Evolutionary conservation across 1,284 basidiomycete genomes (phyloP).

Genomic region (Cutaneotrichosporon mucoides): DNA sequence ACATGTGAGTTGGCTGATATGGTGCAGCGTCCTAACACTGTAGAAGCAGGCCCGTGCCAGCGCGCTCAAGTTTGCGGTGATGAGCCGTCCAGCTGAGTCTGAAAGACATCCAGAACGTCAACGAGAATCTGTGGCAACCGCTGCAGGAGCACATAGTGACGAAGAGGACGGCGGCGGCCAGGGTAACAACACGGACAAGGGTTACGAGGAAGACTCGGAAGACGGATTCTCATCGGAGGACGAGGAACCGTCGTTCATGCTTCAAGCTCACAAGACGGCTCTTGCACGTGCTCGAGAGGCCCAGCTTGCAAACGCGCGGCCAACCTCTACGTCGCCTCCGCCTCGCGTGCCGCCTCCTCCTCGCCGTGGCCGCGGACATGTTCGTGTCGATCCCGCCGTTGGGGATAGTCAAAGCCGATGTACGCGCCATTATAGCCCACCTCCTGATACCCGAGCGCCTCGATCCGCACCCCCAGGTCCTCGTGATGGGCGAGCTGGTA

Average conservation of each 20-base stretch:
- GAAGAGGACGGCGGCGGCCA: slow-evolving; percentile 7
- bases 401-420: slow-evolving; percentile 21
- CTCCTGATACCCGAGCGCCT: slow-evolving; percentile 21
- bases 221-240: slow-evolving; percentile 34
- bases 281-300: slow-evolving; percentile 5
- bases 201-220: slow-evolving; percentile 39
- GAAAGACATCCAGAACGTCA: slow-evolving; percentile 6
- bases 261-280: not conserved
- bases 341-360: slow-evolving; percentile 24
- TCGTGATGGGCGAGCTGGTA: slow-evolving; percentile 33
- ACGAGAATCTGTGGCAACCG: not conserved
- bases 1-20: not conserved
- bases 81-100: slow-evolving; percentile 3
- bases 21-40: not conserved
- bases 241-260: slow-evolving; percentile 17
- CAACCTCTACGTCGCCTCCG: slow-evolving; percentile 13
- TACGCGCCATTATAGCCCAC: slow-evolving; percentile 37
- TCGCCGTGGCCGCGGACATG: slow-evolving; percentile 33
- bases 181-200: slow-evolving; percentile 14
- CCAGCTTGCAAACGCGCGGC: slow-evolving; percentile 4
- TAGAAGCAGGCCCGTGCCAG: not conserved
- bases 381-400: slow-evolving; percentile 28
- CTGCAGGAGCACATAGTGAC: not conserved
- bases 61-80: slow-evolving; percentile 33
- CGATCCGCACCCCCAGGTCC: slow-evolving; percentile 33